These are phyloP conservation scores for Pleurotus salmoneostramineus DNA, from an alignment of 768 basidiomycete species.

Conservation along the genomic window DNA sequence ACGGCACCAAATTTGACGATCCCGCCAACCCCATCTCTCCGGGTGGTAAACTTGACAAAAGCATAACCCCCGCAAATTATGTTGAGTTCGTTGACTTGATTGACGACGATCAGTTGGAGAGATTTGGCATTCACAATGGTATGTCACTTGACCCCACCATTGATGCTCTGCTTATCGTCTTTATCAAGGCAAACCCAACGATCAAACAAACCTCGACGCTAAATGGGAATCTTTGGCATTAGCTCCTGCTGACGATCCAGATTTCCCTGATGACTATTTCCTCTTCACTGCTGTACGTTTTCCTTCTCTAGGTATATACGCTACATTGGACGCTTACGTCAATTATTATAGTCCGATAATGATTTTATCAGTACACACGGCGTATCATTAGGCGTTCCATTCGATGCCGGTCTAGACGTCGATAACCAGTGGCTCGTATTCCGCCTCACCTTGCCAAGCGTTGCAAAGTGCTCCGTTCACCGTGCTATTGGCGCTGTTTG, in stretches of 20 bases:
- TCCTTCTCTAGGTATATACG: background rate
- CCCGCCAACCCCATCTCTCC: constrained; percentile 47
- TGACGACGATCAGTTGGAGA: constrained; percentile 46
- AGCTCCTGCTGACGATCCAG: constrained; percentile 45
- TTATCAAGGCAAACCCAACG: constrained; percentile 39
- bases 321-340: background rate
- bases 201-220: constrained; percentile 51
- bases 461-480: constrained; percentile 3
- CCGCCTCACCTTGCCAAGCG: constrained; percentile 51
- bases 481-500: background rate
- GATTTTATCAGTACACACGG: constrained; percentile 59
- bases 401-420: constrained; percentile 50
- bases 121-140: constrained; percentile 67
- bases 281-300: constrained; percentile 54
- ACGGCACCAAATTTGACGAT: constrained; percentile 49
- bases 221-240: constrained; percentile 71
- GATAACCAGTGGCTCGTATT: constrained; percentile 64
- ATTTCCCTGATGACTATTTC: constrained; percentile 63
- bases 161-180: background rate
- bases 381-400: constrained; percentile 43
- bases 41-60: constrained; percentile 40
- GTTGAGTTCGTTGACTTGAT: constrained; percentile 53
- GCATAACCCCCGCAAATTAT: constrained; percentile 50
- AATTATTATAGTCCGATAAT: constrained; percentile 45
- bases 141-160: background rate